Evolutionary conservation across 176 grass and related monocot species (phyloP), one percentile per base, ranked within the genome.

Genomic region (Chrysopogon serrulatus): DNA sequence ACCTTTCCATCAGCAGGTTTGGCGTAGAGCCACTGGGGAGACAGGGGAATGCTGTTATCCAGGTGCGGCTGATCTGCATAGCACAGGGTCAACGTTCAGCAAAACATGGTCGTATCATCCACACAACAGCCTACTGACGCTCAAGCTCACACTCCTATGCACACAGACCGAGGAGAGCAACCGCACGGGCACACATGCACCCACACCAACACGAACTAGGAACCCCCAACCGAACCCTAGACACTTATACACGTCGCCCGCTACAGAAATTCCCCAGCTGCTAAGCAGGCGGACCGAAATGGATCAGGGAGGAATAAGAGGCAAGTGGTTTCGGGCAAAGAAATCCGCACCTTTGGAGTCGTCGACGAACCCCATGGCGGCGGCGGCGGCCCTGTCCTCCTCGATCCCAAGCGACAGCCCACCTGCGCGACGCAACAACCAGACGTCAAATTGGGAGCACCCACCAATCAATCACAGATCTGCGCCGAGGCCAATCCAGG

Each of bases 21-120:
- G 26, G 91, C 57, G 45, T 96, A 99, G 37, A 96, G 93, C 97
- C 97, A 99, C 78, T 96, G 97, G 31, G 97, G 93, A 88, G 97
- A 99, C 49, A 99, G 85, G 84, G 97, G 97, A 71, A 99, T 96
- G 69, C 65, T 95, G 86, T 96, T 96, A 19, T 96, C 93, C 65
- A 85, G 72, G 90, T 66, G 77, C 74, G 60, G 86, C 76, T 92
- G 93, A 95, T 96, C 97, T 99, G 91, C 81, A 86, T 26, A 64
- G 35, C 37, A 79, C 60, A 73, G 12, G 86, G 86, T 75, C 81
- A 90, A 88, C 71, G 75, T 8, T 44, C 36, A 82, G 65, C 4
- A 71, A 54, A 74, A 60, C 65, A 79, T 74, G 64, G 41, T 31
- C 26, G 23, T 66, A 74, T 43, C 18, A 36, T 39, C 44, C 73